Base-by-base conservation (phyloP, 2,329 filamentous ascomycete genomes). In the Penicillium sp. region DNA sequence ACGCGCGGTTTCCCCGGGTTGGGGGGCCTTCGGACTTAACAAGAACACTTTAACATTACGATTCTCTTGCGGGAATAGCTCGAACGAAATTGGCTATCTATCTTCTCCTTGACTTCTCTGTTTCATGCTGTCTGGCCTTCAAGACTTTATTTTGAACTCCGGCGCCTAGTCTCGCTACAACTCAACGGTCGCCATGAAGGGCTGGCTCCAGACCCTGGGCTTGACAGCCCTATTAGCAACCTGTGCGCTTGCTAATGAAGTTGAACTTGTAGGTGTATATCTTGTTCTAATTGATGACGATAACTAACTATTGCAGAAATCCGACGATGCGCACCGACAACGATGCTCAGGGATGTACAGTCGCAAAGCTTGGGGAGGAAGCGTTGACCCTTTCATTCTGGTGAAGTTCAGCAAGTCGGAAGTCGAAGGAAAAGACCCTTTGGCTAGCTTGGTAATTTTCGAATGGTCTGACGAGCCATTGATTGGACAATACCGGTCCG, bases 321-420 rank as follows among this genome's bases (percentile, higher is more conserved):
- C 93, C 67, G 82, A 83, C 47, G 82, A 88, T 43, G 80, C 85
- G 30, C 87, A 92, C 65, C 79, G 83, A 64, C 88, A 95, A 75
- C 82, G 86, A 81, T 96, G 92, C 75, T 76, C 78, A 76, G 89
- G 92, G 75, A 96, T 97, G 91, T 97, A 96, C 76, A 91, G 88
- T 74, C 85, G 83, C 67, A 87, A 83, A 64, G 80, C 86, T 42
- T 97, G 92, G 92, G 89, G 89, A 61, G 92, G 92, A 51, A 81
- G 83, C 30, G 81, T 89, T 52, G 89, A 96, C 61, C 92, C 92
- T 16, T 95, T 89, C 74, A 95, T 97, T 68, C 79, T 87, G 60
- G 80, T 89, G 68, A 89, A 89, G 66, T 95, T 95, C 64, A 73
- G 86, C 34, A 79, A 81, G 56, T 79, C 73, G 68, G 70, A 80